Percentiles rank a stretch among this genome's conserved stretches.
Conservation (phyloP, 176 grass and related monocot species). For the Bonia amplexicaulis region DNA sequence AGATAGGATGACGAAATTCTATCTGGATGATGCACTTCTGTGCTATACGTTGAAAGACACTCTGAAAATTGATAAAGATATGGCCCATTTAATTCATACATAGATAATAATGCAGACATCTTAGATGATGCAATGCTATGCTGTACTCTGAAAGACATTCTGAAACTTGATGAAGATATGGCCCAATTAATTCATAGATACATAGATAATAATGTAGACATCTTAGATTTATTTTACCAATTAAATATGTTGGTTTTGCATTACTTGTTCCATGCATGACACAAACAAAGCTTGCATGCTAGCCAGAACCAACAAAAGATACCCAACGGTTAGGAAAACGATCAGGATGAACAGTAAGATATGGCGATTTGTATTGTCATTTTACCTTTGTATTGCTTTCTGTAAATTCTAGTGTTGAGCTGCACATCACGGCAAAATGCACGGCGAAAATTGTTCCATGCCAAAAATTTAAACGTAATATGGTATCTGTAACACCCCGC, state of each 20-base stretch:
- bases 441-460: too few species aligned
- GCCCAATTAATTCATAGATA: not conserved
- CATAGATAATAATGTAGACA: not conserved
- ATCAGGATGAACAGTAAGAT: not conserved
- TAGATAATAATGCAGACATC: too few species aligned
- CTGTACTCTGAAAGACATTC: not conserved
- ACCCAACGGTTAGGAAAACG: not conserved
- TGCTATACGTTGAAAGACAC: too few species aligned
- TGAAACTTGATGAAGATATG: not conserved
- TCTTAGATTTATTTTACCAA: not conserved
- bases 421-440: too few species aligned
- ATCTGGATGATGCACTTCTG: too few species aligned
- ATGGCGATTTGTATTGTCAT: not conserved
- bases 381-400: not conserved
- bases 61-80: too few species aligned
- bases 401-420: conserved; percentile 11
- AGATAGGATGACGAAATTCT: too few species aligned
- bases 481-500: too few species aligned
- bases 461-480: too few species aligned
- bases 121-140: not conserved
- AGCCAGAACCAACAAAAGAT: not conserved
- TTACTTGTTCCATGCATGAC: not conserved
- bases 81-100: too few species aligned
- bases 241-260: not conserved
- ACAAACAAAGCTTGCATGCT: not conserved